phyloP scores from a whole-genome alignment of 108 stramenopile species.

The Schizochytrium sp. region DNA sequence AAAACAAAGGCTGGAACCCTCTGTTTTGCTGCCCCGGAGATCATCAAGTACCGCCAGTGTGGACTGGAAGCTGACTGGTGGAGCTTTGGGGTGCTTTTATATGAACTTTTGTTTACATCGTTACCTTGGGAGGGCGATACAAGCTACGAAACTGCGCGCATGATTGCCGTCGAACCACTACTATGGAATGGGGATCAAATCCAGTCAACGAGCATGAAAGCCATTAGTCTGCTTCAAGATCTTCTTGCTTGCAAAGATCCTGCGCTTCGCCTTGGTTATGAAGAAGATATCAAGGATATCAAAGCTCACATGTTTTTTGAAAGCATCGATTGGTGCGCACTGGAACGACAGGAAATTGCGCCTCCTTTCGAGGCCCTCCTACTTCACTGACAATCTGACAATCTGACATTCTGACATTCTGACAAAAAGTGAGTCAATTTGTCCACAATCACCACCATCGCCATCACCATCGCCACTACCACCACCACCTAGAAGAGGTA shows the following conservation, averaged over 20 bases:
- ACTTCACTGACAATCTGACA: no score
- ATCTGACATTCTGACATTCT: no score
- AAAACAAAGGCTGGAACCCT: background rate
- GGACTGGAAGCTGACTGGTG: slow-evolving; percentile 57
- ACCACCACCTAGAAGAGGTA: no score
- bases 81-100: slow-evolving; percentile 48
- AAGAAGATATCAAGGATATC: background rate
- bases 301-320: background rate
- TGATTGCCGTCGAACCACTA: background rate
- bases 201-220: background rate
- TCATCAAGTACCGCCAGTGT: background rate
- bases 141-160: background rate
- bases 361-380: background rate
- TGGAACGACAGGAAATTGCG: background rate
- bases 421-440: no score
- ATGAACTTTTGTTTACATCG: background rate
- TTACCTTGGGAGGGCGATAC: background rate
- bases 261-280: background rate
- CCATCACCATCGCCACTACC: no score
- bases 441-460: no score
- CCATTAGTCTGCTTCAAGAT: background rate
- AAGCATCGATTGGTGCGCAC: background rate
- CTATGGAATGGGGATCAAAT: background rate
- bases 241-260: background rate
- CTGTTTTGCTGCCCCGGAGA: slow-evolving; percentile 19